Percentiles rank a stretch among this genome's conserved stretches.
Evolutionary conservation across 108 stramenopile genomes (phyloP).

Genomic region (Aurantiochytrium sp.): DNA sequence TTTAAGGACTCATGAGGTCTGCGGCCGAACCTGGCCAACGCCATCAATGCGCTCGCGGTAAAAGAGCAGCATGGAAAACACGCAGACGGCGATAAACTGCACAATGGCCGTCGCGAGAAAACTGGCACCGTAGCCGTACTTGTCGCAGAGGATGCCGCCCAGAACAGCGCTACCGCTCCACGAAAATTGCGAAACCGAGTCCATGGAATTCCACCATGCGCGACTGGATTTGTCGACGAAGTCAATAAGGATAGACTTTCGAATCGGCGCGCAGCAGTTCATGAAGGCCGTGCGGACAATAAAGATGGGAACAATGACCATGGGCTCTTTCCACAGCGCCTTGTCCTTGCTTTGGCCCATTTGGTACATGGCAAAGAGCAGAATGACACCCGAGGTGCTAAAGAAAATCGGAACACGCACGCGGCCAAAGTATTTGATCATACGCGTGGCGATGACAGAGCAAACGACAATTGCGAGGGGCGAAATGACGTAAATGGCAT

Average conservation of each 20-base stretch:
- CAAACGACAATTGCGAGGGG: slow-evolving; percentile 36
- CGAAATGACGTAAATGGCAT: slow-evolving; percentile 47
- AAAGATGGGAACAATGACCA: slow-evolving; percentile 38
- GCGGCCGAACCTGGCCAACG: not conserved
- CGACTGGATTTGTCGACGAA: not conserved
- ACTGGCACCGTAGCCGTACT: not conserved
- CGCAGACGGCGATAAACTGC: not conserved
- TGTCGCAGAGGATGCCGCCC: slow-evolving; percentile 3
- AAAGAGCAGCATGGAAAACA: not conserved
- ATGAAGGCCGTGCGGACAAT: slow-evolving; percentile 19
- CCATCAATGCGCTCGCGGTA: not conserved
- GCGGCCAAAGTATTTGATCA: slow-evolving; percentile 38
- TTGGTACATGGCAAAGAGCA: not conserved
- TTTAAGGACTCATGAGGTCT: too few species aligned
- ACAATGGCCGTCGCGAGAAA: not conserved
- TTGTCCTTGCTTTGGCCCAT: not conserved
- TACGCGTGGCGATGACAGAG: slow-evolving; percentile 32
- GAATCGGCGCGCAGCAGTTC: slow-evolving; percentile 22
- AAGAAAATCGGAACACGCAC: slow-evolving; percentile 24
- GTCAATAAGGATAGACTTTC: not conserved
- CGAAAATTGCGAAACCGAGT: not conserved
- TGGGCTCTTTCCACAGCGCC: not conserved
- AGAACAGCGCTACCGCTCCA: slow-evolving; percentile 15
- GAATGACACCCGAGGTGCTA: not conserved
- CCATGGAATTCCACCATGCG: slow-evolving; percentile 1